Evolutionary conservation across 2,329 filamentous ascomycete species (phyloP), one percentile per base, ranked within the genome.

Genomic region (Cladosporium sp.): DNA sequence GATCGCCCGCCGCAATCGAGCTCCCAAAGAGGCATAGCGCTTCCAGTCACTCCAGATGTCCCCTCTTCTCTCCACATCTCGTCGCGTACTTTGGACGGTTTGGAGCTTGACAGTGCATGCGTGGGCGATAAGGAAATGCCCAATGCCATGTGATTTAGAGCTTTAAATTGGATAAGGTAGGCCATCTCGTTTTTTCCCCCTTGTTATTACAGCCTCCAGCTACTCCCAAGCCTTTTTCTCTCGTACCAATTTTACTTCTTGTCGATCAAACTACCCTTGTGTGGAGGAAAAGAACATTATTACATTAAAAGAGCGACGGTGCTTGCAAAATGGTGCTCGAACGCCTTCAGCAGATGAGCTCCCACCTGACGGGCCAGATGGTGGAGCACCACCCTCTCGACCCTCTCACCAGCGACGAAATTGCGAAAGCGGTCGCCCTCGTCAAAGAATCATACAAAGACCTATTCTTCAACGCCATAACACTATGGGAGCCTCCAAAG

Each of bases 401-500:
- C 62, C 89, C 89, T 47, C 81, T 95, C 39, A 79, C 78, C 8
- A 74, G 78, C 8, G 69, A 74, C 2, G 90, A 95, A 69, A 94
- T 95, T 59, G 83, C 86, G 59, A 71, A 78, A 16, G 82, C 83
- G 6, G 84, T 90, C 43, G 71, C 78, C 1, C 73, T 88, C 27
- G 76, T 95, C 56, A 83, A 82, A 54, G 80, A 84, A 59, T 77
- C 85, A 52, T 77, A 95, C 65, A 76, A 81, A 51, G 75, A 84
- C 42, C 77, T 94, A 52, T 82, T 83, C 68, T 95, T 91, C 79
- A 93, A 95, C 73, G 86, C 90, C 2, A 84, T 95, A 50, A 86
- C 88, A 2, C 74, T 95, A 22, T 84, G 83, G 61, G 90, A 95
- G 74, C 90, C 90, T 42, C 85, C 85, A 56, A 95, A 95, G 75